phyloP scores from a whole-genome alignment of 352 stramenopile species.

The Peronospora destructor region DNA sequence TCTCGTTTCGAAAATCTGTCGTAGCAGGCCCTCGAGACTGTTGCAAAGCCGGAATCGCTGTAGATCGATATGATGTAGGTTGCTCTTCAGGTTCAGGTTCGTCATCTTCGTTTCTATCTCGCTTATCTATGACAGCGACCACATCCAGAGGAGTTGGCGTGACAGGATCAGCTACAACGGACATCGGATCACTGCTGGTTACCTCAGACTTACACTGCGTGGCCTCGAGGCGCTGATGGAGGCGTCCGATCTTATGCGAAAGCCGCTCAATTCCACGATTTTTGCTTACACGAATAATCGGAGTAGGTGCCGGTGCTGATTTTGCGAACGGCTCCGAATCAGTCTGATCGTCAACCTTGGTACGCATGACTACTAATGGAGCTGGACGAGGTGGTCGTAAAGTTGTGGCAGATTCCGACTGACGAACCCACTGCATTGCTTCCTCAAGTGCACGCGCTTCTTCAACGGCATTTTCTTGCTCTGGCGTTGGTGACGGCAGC shows the following conservation, averaged over 20 bases:
- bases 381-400: slow-evolving; percentile 3
- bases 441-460: slow-evolving; percentile 28
- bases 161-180: slow-evolving; percentile 1
- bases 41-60: slow-evolving; percentile 10
- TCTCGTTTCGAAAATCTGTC: slow-evolving; percentile 14
- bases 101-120: slow-evolving; percentile 13
- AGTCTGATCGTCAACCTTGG: slow-evolving; percentile 6
- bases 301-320: slow-evolving; percentile 5
- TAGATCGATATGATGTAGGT: slow-evolving; percentile 11
- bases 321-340: slow-evolving; percentile 4
- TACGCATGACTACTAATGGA: background rate
- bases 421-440: slow-evolving; percentile 29
- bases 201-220: slow-evolving; percentile 21
- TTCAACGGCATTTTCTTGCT: slow-evolving; percentile 16
- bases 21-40: slow-evolving; percentile 1
- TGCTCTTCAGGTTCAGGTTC: slow-evolving; percentile 31
- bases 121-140: slow-evolving; percentile 18
- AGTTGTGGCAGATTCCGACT: slow-evolving; percentile 23
- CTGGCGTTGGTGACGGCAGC: slow-evolving; percentile 12
- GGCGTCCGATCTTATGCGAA: slow-evolving; percentile 40
- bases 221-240: slow-evolving; percentile 40
- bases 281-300: slow-evolving; percentile 32
- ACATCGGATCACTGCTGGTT: slow-evolving; percentile 2
- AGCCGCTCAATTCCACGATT: slow-evolving; percentile 39
- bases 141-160: slow-evolving; percentile 8